Evolutionary conservation across 2,329 filamentous ascomycete genomes (phyloP), one percentile per base, ranked within the genome.

Genomic region (Epichloe brachyelytri): DNA sequence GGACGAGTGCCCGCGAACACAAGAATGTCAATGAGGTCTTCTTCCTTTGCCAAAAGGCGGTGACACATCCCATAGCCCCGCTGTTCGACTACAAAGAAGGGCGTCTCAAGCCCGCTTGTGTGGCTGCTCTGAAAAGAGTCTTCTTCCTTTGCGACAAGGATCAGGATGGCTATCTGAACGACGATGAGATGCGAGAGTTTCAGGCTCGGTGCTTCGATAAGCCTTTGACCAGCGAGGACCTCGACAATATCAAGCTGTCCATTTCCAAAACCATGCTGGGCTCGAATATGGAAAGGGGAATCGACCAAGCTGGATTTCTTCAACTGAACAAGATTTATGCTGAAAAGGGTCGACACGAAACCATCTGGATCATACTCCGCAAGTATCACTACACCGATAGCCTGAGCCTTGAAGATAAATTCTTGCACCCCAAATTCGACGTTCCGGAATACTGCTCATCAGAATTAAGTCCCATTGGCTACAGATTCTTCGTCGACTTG

Each of bases 121-220:
- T 94, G 11, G 85, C 86, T 40, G 93, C 93, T 3, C 69, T 98
- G 49, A 87, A 84, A 60, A 79, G 93, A 46, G 87, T 98, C 48
- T 98, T 98, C 68, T 97, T 95, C 63, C 78, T 98, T 4, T 95
- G 88, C 61, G 93, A 98, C 67, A 93, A 89, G 68, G 93, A 98
- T 62, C 90, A 95, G 63, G 93, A 98, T 65, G 91, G 91, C 4
- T 86, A 86, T 60, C 75, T 97, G 57, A 95, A 86, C 59, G 91
- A 97, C 61, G 75, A 83, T 56, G 93, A 98, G 71, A 87, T 98
- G 66, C 79, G 87, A 57, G 84, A 88, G 52, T 97, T 98, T 58
- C 93, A 98, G 66, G 76, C 75, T 54, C 91, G 89, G 58, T 95
- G 89, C 64, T 98, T 98, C 62, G 87, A 91, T 51, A 95, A 95